phyloP scores from a whole-genome alignment of 441 rosid species.

The Rhodomyrtus psidioides region DNA sequence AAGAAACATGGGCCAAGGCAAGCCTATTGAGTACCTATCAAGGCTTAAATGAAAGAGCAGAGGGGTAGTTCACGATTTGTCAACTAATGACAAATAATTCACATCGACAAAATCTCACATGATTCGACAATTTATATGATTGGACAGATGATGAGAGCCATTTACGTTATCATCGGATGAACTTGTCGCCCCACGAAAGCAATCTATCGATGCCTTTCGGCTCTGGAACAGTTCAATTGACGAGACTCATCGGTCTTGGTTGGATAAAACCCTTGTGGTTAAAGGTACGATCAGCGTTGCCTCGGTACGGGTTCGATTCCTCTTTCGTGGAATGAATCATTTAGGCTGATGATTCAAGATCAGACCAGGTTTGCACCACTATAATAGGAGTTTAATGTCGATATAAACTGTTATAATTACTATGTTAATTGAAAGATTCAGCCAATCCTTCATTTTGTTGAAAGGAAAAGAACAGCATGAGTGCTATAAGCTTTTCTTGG shows the following conservation, averaged over 20 bases:
- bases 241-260: background rate
- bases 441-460: no score
- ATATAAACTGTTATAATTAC: background rate
- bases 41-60: background rate
- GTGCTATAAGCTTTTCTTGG: no score
- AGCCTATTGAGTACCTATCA: background rate
- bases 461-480: no score
- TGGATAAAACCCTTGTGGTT: background rate
- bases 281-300: background rate
- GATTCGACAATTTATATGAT: background rate
- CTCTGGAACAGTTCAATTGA: background rate
- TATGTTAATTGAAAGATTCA: no score
- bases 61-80: background rate
- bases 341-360: background rate
- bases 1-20: background rate
- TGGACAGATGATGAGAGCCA: background rate
- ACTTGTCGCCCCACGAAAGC: background rate
- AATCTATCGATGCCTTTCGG: background rate
- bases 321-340: background rate
- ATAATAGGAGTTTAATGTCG: background rate
- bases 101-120: background rate
- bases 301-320: background rate
- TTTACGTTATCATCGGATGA: background rate
- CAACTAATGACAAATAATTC: background rate
- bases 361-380: background rate